A percentile compares a stretch with the other conserved stretches of the same genome.
Conservation (phyloP, 371 early-diverging fungal genomes). For the Funneliformis caledonium region DNA sequence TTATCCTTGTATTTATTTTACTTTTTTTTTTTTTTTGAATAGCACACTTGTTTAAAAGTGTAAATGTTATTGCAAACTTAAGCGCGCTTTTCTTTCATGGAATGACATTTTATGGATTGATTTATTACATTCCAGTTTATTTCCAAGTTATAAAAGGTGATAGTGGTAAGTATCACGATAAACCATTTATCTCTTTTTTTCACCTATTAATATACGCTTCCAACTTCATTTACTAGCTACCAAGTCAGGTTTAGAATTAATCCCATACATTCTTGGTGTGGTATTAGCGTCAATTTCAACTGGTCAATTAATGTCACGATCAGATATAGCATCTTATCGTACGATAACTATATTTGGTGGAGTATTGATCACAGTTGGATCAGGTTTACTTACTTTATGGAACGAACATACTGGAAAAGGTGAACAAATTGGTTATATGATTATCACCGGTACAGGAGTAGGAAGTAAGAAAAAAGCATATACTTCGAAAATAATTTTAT, state of each 20-base stretch:
- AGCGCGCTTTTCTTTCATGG: slow-evolving; percentile 58
- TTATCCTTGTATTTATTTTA: neutral
- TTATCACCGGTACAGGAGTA: slow-evolving; percentile 66
- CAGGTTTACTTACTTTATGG: slow-evolving; percentile 56
- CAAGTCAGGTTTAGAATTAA: slow-evolving; percentile 59
- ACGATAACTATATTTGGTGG: slow-evolving; percentile 41
- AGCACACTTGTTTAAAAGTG: slow-evolving; percentile 52
- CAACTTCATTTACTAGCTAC: slow-evolving; percentile 39
- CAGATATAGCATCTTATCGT: slow-evolving; percentile 11
- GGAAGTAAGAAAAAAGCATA: slow-evolving; percentile 48
- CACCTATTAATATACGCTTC: neutral
- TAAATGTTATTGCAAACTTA: slow-evolving; percentile 53
- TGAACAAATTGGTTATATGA: slow-evolving; percentile 57
- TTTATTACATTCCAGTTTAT: slow-evolving; percentile 73
- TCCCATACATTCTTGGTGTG: slow-evolving; percentile 59
- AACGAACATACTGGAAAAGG: slow-evolving; percentile 50
- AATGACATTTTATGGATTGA: slow-evolving; percentile 55
- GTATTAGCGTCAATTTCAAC: slow-evolving; percentile 44
- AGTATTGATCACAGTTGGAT: slow-evolving; percentile 54
- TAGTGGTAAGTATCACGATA: neutral
- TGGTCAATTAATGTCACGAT: slow-evolving; percentile 49
- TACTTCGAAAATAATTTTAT: too few species aligned
- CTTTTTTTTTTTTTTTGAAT: neutral
- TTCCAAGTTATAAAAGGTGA: slow-evolving; percentile 58
- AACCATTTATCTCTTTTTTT: slow-evolving; percentile 60